Evolutionary conservation across 2,329 filamentous ascomycete genomes (phyloP), one percentile per base, ranked within the genome.

Genomic region (Diaporthe ampelina): DNA sequence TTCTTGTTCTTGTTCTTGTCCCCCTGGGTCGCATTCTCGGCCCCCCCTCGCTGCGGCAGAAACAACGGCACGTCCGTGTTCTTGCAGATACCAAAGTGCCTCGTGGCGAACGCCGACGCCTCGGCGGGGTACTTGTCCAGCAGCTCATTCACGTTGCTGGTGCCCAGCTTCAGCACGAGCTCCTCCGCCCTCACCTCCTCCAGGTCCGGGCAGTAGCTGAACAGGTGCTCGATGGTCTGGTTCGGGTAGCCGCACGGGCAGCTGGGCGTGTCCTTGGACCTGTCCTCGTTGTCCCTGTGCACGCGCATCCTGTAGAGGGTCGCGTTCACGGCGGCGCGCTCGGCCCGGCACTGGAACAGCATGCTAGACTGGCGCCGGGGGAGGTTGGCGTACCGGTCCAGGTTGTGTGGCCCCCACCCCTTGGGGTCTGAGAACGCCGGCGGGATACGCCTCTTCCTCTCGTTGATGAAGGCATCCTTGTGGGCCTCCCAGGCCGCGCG

Each of bases 141-240:
- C 56, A 58, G 56, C 32, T 37, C 32, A 10, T 58, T 29, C 32
- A 58, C 56, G 32, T 58, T 32, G 19, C 19, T 37, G 56, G 56
- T 58, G 56, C 56, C 56, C 11, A 37, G 10, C 8, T 21, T n/a
- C 5, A 58, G 32, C 56, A 58, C 56, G 32, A 58, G 56, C 56
- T 58, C 56, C 21, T 4, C 37, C 19, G 56, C 19, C 56, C 56
- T 58, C 9, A 32, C 56, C 56, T 17, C 56, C 32, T 24, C 56
- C 56, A 58, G 56, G 19, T 58, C 56, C n/a, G 56, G 56, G 19
- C 32, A 58, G 56, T 58, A 24, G 56, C 56, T 58, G 56, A 58
- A 58, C 9, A 58, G 32, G 56, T 58, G 56, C 56, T 58, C 32
- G 56, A 58, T 21, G 32, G 56, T 58, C 56, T 58, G 56, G 2